Conservation (phyloP, 31 red algal species). For the Odonthalia washingtoniensis region DNA sequence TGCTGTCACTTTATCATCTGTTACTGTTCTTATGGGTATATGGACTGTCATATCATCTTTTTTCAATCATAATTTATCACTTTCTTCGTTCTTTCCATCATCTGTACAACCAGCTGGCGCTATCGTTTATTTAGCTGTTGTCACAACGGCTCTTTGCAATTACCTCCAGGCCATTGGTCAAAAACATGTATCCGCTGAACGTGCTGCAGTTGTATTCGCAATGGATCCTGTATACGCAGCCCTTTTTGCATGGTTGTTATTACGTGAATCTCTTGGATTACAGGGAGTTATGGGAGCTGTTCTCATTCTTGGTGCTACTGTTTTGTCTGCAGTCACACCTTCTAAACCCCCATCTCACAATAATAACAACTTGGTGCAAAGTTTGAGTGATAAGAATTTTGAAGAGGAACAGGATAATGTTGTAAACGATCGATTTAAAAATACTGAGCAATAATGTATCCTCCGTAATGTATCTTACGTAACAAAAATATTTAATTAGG, state of each 20-base stretch:
- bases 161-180: conserved; percentile 92
- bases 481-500: no score
- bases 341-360: no score
- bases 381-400: no score
- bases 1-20: conserved; percentile 63
- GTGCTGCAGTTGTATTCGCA: conserved; percentile 91
- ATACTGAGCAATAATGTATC: no score
- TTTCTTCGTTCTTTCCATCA: neutral
- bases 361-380: no score
- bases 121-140: conserved; percentile 85
- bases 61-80: neutral
- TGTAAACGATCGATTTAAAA: no score
- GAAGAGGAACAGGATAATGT: no score
- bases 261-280: conserved; percentile 54
- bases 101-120: conserved; percentile 16
- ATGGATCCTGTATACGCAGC: conserved; percentile 96
- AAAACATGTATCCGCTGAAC: conserved; percentile 70
- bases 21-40: conserved; percentile 54
- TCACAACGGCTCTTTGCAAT: conserved; percentile 87
- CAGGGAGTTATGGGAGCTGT: conserved; percentile 55
- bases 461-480: no score
- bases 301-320: conserved; percentile 63
- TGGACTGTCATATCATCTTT: conserved; percentile 48
- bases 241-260: conserved; percentile 61
- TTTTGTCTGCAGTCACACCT: conserved; percentile 44